A percentile compares a stretch with the other conserved stretches of the same genome.
phyloP scores from a whole-genome alignment of 495 filamentous ascomycete genomes.

The Penicillium silybi region DNA sequence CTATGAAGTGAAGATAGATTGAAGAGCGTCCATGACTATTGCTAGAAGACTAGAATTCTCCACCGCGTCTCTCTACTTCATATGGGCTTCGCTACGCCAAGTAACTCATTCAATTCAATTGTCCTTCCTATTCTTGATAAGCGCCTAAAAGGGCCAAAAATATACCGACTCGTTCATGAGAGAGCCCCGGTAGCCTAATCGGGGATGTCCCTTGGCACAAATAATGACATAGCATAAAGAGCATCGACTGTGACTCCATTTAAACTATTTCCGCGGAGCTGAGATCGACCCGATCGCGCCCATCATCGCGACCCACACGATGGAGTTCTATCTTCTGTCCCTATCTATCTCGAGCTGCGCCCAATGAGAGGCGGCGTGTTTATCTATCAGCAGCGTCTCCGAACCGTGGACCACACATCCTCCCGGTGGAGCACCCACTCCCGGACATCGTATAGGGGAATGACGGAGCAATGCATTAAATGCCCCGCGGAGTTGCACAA shows the following conservation, averaged over 20 bases:
- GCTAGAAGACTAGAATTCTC: no score
- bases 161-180: no score
- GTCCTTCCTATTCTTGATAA: no score
- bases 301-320: slow-evolving; percentile 3
- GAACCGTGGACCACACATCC: background rate
- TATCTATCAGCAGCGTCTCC: slow-evolving; percentile 15
- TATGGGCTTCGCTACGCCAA: no score
- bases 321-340: background rate
- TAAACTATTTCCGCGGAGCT: slow-evolving; percentile 27
- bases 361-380: slow-evolving; percentile 21
- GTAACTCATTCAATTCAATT: no score
- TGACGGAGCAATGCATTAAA: background rate
- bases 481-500: slow-evolving; percentile 8
- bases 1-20: no score
- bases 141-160: no score
- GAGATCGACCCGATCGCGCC: slow-evolving; percentile 2
- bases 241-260: background rate
- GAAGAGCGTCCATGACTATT: no score
- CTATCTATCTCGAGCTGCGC: slow-evolving; percentile 17
- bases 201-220: no score
- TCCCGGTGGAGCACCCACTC: background rate
- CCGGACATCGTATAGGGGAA: background rate
- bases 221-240: no score
- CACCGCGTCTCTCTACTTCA: no score
- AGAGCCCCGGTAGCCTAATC: no score